These are phyloP conservation scores for Daldinia caldariorum DNA, from an alignment of 495 filamentous ascomycete species.

Conservation along the genomic window DNA sequence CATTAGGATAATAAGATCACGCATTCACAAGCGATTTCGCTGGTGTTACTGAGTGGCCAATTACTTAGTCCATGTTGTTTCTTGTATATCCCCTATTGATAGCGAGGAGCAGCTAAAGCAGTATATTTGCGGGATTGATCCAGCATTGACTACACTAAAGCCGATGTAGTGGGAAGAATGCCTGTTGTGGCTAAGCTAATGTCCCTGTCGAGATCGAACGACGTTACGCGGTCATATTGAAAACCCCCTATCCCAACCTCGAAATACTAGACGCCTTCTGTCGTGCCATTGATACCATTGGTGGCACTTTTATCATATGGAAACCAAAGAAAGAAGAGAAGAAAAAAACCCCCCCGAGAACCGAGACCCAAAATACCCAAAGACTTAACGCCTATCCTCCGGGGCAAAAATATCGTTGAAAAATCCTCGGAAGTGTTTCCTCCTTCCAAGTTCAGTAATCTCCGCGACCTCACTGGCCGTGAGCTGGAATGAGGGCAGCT, in stretches of 20 bases:
- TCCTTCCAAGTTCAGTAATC: slow-evolving; percentile 66
- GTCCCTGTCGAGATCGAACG: slow-evolving; percentile 11
- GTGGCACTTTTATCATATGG: neutral
- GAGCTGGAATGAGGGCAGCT: slow-evolving; percentile 70
- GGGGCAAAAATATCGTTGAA: slow-evolving; percentile 69
- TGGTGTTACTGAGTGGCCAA: neutral
- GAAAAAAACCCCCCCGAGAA: neutral
- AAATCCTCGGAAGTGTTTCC: slow-evolving; percentile 76
- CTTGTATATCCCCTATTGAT: neutral
- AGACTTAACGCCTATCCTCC: slow-evolving; percentile 66
- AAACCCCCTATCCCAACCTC: slow-evolving; percentile 9
- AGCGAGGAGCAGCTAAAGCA: neutral
- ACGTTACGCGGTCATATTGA: slow-evolving; percentile 3
- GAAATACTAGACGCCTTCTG: slow-evolving; percentile 3
- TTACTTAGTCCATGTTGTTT: neutral
- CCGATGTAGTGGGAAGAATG: slow-evolving; percentile 4
- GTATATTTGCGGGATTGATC: neutral
- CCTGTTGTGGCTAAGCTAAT: slow-evolving; percentile 13
- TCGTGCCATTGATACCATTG: neutral
- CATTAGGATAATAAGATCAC: slow-evolving; percentile 22
- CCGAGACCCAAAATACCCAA: neutral
- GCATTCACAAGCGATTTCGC: slow-evolving; percentile 25
- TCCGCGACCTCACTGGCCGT: slow-evolving; percentile 75
- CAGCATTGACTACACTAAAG: slow-evolving; percentile 11
- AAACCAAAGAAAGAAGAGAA: neutral